These are phyloP conservation scores for Cornus suecica DNA, from an alignment of 148 eudicot genomes.

Conservation along the genomic window DNA sequence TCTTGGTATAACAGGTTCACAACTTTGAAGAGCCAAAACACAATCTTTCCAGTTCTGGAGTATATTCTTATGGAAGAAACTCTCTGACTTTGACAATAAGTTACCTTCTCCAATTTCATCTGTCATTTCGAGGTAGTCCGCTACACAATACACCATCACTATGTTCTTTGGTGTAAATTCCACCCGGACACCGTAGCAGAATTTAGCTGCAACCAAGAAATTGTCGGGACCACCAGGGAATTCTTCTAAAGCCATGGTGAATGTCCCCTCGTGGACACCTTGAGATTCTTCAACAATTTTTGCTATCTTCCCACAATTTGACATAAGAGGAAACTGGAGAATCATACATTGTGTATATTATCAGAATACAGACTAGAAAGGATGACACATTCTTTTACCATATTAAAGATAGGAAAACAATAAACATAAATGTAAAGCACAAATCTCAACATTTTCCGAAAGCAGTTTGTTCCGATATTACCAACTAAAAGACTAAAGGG, in stretches of 20 bases:
- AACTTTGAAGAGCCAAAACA: slow-evolving; percentile 70
- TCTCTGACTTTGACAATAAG: slow-evolving; percentile 52
- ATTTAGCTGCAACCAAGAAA: slow-evolving; percentile 64
- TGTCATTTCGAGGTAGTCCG: slow-evolving; percentile 86
- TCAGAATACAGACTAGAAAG: background rate
- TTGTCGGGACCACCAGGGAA: slow-evolving; percentile 77
- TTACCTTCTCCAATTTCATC: slow-evolving; percentile 82
- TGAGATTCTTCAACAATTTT: slow-evolving; percentile 45
- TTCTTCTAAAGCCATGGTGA: slow-evolving; percentile 44
- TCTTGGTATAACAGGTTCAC: slow-evolving; percentile 47
- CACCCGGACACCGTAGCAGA: slow-evolving; percentile 67
- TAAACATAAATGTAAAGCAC: background rate
- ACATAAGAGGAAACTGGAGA: slow-evolving; percentile 84
- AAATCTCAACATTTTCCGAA: background rate
- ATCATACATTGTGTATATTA: background rate
- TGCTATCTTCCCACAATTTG: slow-evolving; percentile 74
- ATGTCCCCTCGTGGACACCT: slow-evolving; percentile 21
- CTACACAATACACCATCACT: slow-evolving; percentile 63
- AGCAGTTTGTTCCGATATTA: background rate
- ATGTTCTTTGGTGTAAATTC: slow-evolving; percentile 72
- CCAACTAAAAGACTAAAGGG: background rate
- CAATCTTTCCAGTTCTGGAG: slow-evolving; percentile 85
- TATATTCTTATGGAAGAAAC: slow-evolving; percentile 65
- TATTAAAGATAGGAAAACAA: background rate
- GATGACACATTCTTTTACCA: background rate